Conservation (phyloP, 495 filamentous ascomycete genomes). For the Xylaria cubensis region DNA sequence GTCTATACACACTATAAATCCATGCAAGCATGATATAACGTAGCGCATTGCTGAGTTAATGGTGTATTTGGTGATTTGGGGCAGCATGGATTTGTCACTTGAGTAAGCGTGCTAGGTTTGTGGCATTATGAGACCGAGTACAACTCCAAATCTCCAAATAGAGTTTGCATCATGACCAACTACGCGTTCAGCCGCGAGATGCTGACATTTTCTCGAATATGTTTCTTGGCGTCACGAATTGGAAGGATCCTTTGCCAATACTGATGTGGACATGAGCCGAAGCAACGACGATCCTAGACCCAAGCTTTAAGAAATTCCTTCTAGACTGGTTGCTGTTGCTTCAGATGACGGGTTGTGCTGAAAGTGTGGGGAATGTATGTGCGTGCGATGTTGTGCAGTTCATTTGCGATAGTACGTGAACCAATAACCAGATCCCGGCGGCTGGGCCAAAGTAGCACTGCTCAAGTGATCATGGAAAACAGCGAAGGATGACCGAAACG, state of each 20-base stretch:
- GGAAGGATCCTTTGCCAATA: conserved; percentile 14
- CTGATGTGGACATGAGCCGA: conserved; percentile 13
- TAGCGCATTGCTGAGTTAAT: neutral
- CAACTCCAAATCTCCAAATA: conserved; percentile 16
- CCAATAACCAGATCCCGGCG: conserved; percentile 33
- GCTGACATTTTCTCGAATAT: conserved; percentile 10
- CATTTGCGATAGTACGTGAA: conserved; percentile 32
- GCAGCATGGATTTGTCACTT: conserved; percentile 21
- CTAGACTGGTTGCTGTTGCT: conserved; percentile 15
- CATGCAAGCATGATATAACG: conserved; percentile 1
- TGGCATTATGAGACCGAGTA: conserved; percentile 21
- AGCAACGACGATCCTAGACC: conserved; percentile 31
- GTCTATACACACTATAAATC: conserved; percentile 31
- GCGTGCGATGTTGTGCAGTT: conserved; percentile 29
- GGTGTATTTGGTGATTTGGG: conserved; percentile 17
- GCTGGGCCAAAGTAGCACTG: conserved; percentile 36
- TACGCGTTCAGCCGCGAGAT: conserved; percentile 29
- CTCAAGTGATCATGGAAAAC: conserved; percentile 39
- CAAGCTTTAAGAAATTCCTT: conserved; percentile 10
- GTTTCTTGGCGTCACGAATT: conserved; percentile 18
- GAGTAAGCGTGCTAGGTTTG: conserved; percentile 31
- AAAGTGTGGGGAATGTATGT: neutral
- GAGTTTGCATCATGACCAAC: conserved; percentile 29
- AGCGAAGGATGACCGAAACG: conserved; percentile 41
- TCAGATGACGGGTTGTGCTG: conserved; percentile 13